These are phyloP conservation scores for Gyrodon lividus DNA, from an alignment of 768 basidiomycete species.

Conservation along the genomic window DNA sequence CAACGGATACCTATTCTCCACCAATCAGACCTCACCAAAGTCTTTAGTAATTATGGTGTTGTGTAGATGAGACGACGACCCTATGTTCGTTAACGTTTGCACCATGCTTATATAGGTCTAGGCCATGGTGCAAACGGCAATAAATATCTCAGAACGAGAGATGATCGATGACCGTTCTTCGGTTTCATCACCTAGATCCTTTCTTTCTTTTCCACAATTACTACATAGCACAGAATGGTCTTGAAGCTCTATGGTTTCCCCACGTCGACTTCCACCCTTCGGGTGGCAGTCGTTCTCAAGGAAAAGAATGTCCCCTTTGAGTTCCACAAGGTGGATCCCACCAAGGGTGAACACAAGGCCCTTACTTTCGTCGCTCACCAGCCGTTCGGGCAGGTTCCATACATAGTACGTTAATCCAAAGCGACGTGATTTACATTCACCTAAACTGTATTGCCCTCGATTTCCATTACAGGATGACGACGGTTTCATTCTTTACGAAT, in stretches of 20 bases:
- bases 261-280: conserved; percentile 46
- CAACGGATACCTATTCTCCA: no score
- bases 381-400: conserved; percentile 54
- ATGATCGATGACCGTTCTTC: no score
- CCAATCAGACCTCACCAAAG: no score
- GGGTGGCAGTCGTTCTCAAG: conserved; percentile 47
- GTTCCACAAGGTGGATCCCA: conserved; percentile 42
- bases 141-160: no score
- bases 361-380: conserved; percentile 48
- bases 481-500: conserved; percentile 42
- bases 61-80: no score
- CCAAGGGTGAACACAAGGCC: conserved; percentile 45
- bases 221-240: conserved; percentile 13
- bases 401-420: conserved; percentile 11
- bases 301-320: conserved; percentile 59
- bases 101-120: no score
- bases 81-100: no score
- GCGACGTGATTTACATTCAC: background rate
- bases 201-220: background rate
- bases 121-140: no score
- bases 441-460: background rate
- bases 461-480: conserved; percentile 31
- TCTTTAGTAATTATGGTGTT: no score
- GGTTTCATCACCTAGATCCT: background rate
- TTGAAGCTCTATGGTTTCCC: conserved; percentile 18